Evolutionary conservation across 805 yeast genomes (phyloP).

Genomic region (Saccharomycopsis sp.): DNA sequence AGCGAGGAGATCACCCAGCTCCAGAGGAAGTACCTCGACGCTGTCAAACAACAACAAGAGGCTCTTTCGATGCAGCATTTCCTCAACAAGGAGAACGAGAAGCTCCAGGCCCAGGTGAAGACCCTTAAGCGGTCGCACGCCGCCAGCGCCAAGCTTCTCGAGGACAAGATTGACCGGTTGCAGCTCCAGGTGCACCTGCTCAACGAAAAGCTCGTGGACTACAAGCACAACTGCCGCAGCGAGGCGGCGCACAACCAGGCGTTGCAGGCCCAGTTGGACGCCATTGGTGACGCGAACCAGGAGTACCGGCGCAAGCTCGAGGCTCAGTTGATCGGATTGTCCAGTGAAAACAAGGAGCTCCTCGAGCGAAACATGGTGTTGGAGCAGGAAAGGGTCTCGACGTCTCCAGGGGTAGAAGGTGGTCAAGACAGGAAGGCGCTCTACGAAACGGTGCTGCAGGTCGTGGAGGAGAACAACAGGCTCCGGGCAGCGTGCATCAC

Average conservation of each 20-base stretch:
- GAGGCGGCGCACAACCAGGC: no score
- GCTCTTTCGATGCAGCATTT: constrained; percentile 4
- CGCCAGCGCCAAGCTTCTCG: background rate
- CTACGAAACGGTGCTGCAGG: no score
- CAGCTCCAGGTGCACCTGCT: constrained; percentile 4
- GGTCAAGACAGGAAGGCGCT: no score
- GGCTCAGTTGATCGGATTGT: background rate
- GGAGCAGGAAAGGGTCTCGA: no score
- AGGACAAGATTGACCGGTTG: constrained; percentile 1
- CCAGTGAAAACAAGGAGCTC: constrained; percentile 1
- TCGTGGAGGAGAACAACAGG: no score
- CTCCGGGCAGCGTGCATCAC: no score
- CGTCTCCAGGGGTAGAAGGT: no score
- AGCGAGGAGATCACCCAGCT: constrained; percentile 4
- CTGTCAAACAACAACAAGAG: constrained; percentile 6
- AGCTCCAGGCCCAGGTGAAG: background rate
- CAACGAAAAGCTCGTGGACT: constrained; percentile 1
- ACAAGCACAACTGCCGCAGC: no score
- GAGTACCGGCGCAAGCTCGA: background rate
- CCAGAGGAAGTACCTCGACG: background rate
- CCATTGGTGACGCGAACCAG: constrained; percentile 1
- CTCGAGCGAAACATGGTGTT: no score
- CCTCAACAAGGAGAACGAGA: constrained; percentile 1
- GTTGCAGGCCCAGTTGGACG: background rate
- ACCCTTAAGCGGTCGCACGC: background rate